Conservation (phyloP, 176 grass and related monocot genomes). For the Poa annua region DNA sequence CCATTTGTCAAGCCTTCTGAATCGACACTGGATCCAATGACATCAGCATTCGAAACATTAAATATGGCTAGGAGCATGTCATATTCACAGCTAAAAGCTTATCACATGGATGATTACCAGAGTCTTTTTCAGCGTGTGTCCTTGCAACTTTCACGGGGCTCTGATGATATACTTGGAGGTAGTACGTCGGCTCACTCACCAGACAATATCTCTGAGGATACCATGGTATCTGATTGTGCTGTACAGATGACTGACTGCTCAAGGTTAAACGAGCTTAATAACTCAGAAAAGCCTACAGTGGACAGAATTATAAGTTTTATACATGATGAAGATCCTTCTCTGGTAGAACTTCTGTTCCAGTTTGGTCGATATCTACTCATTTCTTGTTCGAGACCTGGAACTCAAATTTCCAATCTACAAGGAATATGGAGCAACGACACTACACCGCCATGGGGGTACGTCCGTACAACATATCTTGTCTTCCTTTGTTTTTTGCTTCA, state of each 20-base stretch:
- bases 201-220: conserved; percentile 34
- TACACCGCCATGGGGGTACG: conserved; percentile 78
- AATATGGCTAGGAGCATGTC: conserved; percentile 61
- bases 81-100: conserved; percentile 70
- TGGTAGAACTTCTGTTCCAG: conserved; percentile 89
- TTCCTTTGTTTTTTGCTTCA: background rate
- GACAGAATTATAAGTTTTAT: conserved; percentile 77
- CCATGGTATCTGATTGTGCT: conserved; percentile 19
- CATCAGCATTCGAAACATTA: conserved; percentile 49
- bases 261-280: conserved; percentile 18
- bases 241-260: conserved; percentile 3
- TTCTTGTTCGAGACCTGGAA: conserved; percentile 86
- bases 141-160: conserved; percentile 67
- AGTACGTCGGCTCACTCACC: conserved; percentile 25
- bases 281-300: conserved; percentile 55
- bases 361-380: conserved; percentile 93
- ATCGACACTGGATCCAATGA: conserved; percentile 64
- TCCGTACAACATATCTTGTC: conserved; percentile 41
- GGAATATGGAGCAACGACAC: conserved; percentile 87
- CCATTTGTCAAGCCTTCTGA: conserved; percentile 72
- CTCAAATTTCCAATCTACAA: conserved; percentile 85
- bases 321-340: conserved; percentile 81
- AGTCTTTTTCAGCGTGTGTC: conserved; percentile 80
- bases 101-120: conserved; percentile 87
- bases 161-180: conserved; percentile 36